These are phyloP conservation scores for Remersonia thermophila DNA, from an alignment of 2,329 filamentous ascomycete species.

Conservation along the genomic window DNA sequence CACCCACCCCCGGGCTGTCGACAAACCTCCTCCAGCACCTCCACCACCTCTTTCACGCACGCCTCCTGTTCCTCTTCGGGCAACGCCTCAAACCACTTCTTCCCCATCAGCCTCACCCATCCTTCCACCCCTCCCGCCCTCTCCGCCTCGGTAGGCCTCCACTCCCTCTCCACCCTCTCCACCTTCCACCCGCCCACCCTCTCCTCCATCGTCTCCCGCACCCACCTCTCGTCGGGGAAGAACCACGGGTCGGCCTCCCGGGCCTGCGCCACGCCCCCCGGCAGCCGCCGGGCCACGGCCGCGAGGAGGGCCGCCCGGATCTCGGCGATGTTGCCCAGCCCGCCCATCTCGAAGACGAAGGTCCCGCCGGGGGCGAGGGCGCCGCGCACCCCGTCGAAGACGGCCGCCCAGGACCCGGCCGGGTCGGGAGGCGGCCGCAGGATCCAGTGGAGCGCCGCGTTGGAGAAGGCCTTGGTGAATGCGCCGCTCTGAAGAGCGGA, in stretches of 20 bases:
- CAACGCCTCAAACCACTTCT: conserved; percentile 42
- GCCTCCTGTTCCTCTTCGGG: conserved; percentile 35
- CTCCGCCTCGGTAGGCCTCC: conserved; percentile 49
- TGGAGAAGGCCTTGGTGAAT: conserved; percentile 50
- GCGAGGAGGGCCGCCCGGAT: conserved; percentile 45
- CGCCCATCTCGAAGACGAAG: conserved; percentile 61
- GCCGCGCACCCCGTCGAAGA: conserved; percentile 41
- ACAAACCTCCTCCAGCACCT: conserved; percentile 43
- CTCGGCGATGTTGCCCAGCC: conserved; percentile 55
- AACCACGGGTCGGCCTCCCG: conserved; percentile 52
- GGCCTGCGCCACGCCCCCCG: conserved; percentile 31
- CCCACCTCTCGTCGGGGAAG: conserved; percentile 50
- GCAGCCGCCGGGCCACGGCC: conserved; percentile 37
- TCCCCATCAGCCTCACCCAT: conserved; percentile 54
- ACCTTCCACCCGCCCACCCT: conserved; percentile 36
- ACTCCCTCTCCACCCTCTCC: conserved; percentile 47
- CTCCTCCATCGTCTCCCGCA: conserved; percentile 29
- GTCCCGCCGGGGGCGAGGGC: conserved; percentile 42
- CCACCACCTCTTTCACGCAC: conserved; percentile 40
- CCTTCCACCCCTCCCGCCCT: conserved; percentile 48
- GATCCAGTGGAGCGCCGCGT: conserved; percentile 57
- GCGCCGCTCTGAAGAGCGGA: conserved; percentile 24
- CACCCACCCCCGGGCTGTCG: conserved; percentile 44
- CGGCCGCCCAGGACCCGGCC: conserved; percentile 29
- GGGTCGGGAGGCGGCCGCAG: conserved; percentile 26